Percentiles rank a stretch among this genome's conserved stretches.
phyloP scores from a whole-genome alignment of 495 filamentous ascomycete genomes.

The Xylaria longipes region DNA sequence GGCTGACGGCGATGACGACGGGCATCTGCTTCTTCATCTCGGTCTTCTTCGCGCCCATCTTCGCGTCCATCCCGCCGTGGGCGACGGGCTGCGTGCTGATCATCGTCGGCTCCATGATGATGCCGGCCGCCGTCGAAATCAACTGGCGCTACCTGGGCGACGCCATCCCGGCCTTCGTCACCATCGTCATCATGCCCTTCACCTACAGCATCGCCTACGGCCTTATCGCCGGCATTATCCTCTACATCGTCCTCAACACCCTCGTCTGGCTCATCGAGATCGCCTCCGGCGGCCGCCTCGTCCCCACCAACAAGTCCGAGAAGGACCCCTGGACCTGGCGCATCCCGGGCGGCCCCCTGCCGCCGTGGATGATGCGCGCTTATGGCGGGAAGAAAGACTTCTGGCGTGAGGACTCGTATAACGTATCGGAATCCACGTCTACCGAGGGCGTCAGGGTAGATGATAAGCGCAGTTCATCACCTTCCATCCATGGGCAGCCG shows the following conservation, averaged over 20 bases:
- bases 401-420: constrained; percentile 58
- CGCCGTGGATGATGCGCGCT: constrained; percentile 70
- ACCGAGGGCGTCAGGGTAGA: not conserved
- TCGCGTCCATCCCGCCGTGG: constrained; percentile 84
- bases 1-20: constrained; percentile 77
- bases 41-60: constrained; percentile 86
- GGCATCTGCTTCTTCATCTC: constrained; percentile 85
- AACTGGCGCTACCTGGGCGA: constrained; percentile 85
- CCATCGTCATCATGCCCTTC: constrained; percentile 85
- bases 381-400: constrained; percentile 70
- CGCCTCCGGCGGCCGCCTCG: constrained; percentile 68
- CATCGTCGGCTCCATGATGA: constrained; percentile 83
- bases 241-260: constrained; percentile 73
- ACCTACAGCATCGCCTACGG: constrained; percentile 82
- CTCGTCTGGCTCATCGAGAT: constrained; percentile 69
- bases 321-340: constrained; percentile 78
- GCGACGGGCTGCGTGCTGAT: constrained; percentile 83
- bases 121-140: constrained; percentile 73
- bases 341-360: constrained; percentile 70
- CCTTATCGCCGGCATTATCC: constrained; percentile 74
- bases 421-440: constrained; percentile 26
- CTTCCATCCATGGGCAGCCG: constrained; percentile 8
- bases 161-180: constrained; percentile 79
- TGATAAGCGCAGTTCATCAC: constrained; percentile 2
- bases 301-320: constrained; percentile 72